Evolutionary conservation across 2,329 filamentous ascomycete genomes (phyloP).

Genomic region (Nigrospora sphaerica): DNA sequence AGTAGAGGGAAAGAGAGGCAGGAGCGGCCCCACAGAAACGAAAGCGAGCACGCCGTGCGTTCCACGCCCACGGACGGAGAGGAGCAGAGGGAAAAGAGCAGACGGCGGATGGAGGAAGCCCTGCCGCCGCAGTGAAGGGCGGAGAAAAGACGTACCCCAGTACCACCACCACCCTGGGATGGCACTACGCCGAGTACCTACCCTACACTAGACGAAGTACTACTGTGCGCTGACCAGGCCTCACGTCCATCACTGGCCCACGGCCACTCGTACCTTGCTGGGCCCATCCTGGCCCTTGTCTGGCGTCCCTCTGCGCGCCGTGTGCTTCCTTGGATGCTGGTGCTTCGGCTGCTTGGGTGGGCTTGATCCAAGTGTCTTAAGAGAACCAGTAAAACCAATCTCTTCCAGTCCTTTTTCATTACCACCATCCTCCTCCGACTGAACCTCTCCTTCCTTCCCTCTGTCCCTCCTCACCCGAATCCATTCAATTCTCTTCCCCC

Average conservation of each 20-base stretch:
- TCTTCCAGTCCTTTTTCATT: constrained; percentile 50
- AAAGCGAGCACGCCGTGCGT: not conserved
- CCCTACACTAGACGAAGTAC: no score
- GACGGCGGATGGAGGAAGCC: not conserved
- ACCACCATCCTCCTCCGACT: constrained; percentile 47
- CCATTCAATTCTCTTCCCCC: constrained; percentile 46
- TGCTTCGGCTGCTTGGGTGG: constrained; percentile 1
- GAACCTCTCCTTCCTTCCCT: constrained; percentile 30
- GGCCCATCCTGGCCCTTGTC: constrained; percentile 1
- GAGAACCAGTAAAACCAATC: constrained; percentile 34
- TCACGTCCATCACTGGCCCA: no score
- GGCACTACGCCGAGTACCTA: no score
- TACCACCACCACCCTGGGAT: no score
- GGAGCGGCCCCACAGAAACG: no score
- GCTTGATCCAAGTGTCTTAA: constrained; percentile 28
- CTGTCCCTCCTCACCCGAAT: constrained; percentile 32
- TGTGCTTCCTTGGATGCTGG: constrained; percentile 1
- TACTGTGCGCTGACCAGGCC: no score
- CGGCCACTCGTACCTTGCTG: not conserved
- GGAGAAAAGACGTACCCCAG: no score
- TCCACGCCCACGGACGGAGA: not conserved
- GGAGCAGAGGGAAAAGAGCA: not conserved
- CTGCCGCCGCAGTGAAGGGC: not conserved
- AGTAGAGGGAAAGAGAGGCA: no score
- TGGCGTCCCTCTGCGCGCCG: not conserved